Percentiles rank a stretch among this genome's conserved stretches.
Conservation (phyloP, 2,329 filamentous ascomycete species). For the Mycosphaerella sp. region DNA sequence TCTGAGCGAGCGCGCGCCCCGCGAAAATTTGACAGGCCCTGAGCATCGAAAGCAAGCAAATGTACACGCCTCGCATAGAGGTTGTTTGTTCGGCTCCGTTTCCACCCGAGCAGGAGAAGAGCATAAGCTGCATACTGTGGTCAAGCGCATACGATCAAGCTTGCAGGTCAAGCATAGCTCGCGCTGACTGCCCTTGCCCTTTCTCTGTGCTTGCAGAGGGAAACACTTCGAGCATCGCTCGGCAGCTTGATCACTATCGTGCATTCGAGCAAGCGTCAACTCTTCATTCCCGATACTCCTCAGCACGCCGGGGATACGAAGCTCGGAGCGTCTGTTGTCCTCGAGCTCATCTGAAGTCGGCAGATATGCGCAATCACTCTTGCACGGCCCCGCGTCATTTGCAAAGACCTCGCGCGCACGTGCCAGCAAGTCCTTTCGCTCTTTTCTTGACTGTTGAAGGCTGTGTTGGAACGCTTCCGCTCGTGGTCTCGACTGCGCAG, state of each 20-base stretch:
- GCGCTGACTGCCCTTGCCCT: neutral
- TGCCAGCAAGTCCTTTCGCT: conserved; percentile 19
- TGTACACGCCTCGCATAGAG: conserved; percentile 38
- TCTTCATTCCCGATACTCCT: conserved; percentile 8
- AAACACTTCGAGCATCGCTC: conserved; percentile 6
- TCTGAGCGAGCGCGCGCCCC: conserved; percentile 18
- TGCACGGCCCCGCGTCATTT: conserved; percentile 21
- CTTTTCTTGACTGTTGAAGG: conserved; percentile 25
- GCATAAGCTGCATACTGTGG: conserved; percentile 14
- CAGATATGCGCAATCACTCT: conserved; percentile 28
- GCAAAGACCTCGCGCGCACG: neutral
- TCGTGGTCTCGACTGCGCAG: conserved; percentile 3
- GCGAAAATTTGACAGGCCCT: conserved; percentile 17
- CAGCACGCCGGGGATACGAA: conserved; percentile 39
- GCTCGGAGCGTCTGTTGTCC: conserved; percentile 36
- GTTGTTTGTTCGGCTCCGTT: conserved; percentile 5
- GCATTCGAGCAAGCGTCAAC: neutral
- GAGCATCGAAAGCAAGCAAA: conserved; percentile 42
- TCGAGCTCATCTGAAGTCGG: conserved; percentile 33
- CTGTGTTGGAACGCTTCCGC: conserved; percentile 31
- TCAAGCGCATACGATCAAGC: conserved; percentile 13
- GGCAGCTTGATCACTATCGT: conserved; percentile 2
- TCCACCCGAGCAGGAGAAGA: conserved; percentile 13
- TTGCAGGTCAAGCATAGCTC: conserved; percentile 12
- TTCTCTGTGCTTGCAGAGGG: neutral